Base-by-base conservation (phyloP, 2,329 filamentous ascomycete species). In the Colletotrichum trifolii region DNA sequence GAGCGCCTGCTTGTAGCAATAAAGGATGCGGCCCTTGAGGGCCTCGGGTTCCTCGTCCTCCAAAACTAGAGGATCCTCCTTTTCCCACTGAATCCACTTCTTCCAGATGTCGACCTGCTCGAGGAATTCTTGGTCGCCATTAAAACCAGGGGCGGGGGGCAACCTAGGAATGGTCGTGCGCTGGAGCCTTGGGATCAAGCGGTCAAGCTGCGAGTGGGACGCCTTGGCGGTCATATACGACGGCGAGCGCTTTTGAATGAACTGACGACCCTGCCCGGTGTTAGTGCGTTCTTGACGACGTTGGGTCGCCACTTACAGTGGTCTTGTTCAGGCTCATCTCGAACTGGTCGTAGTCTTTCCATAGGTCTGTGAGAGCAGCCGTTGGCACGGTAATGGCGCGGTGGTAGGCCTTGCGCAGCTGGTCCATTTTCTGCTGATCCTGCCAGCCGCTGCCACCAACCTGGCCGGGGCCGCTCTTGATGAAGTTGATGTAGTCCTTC, bases 341-440 rank as follows among this genome's bases (percentile, higher is more conserved):
- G 73, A 99, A 99, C 70, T 92, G 90, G 75, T 98, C 94, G 74
- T 99, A 99, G 73, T 99, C 95, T 76, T 96, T 97, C 96, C 96
- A 99, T 12, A 99, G 81, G 56, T 86, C 87, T 73, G 95, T 92
- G 53, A 97, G 88, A 38, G 91, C 91, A 59, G 90, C 88, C 68
- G 93, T 97, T 5, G 96, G 96, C 43, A 97, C 88, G 69, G 88
- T 90, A 63, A 97, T 92, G 12, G 95, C 95, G 57, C 91, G 91
- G 72, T 97, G 94, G 75, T 97, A 99, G 1, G 93, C 92, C 75
- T 96, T 97, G 65, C 96, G 90, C 55, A 99, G 80, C 70, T 92
- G 84, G 72, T 99, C 96, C 91, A 97, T 97, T 83, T 99, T 99
- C 75, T 98, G 96, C 78, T 95, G 92, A 74, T 98, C 96, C 77